These are phyloP conservation scores for Acaromyces ingoldii DNA, from an alignment of 1,284 basidiomycete genomes.

Conservation along the genomic window DNA sequence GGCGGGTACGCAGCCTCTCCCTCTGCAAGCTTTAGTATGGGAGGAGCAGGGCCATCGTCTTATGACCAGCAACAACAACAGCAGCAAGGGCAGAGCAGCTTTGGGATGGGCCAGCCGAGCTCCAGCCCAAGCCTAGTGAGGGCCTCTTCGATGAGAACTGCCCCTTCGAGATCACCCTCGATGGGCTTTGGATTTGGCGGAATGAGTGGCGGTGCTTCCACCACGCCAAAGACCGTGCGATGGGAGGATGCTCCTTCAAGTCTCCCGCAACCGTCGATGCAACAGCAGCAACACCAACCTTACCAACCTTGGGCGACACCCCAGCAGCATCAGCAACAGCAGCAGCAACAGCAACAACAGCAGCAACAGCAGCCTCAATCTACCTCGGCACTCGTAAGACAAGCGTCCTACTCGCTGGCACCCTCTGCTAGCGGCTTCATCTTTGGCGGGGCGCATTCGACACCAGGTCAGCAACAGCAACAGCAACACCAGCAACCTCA, in stretches of 20 bases:
- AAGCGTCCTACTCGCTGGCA: too few species aligned
- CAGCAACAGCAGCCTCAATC: not conserved
- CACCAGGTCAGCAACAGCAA: too few species aligned
- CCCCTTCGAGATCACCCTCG: not conserved
- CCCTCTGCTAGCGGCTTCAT: too few species aligned
- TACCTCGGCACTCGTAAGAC: too few species aligned
- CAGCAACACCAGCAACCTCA: too few species aligned
- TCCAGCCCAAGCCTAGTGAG: not conserved
- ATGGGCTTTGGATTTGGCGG: not conserved
- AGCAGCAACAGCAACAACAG: not conserved
- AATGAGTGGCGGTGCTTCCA: not conserved
- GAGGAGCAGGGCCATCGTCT: too few species aligned
- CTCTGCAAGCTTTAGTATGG: too few species aligned
- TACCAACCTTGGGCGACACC: not conserved
- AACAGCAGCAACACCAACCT: not conserved
- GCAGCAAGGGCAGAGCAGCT: too few species aligned
- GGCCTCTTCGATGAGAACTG: not conserved
- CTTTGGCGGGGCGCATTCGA: too few species aligned
- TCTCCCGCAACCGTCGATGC: not conserved
- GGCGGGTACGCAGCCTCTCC: too few species aligned
- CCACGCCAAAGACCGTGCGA: conserved; percentile 3
- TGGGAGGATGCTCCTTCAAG: not conserved
- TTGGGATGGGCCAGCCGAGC: too few species aligned
- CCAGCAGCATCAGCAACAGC: not conserved
- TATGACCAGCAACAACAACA: too few species aligned